Base-by-base conservation (phyloP, 345 rosid genomes). In the Luvunga scandens region DNA sequence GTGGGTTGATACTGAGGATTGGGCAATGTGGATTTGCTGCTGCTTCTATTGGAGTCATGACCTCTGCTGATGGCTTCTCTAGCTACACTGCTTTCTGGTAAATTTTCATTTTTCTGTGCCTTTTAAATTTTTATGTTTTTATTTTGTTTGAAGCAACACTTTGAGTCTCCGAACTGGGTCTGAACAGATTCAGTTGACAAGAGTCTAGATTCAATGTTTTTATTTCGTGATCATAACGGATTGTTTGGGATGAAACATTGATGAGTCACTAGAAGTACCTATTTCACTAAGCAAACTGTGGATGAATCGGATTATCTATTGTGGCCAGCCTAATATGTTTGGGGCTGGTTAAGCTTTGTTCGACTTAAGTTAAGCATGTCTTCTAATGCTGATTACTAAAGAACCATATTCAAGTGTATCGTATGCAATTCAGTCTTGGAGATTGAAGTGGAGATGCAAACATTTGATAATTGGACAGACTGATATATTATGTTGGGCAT, bases 11-110 rank as follows among this genome's bases (percentile, higher is more conserved):
- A 19, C 79, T 95, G 74, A 84, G 97, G 83, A 77, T 89, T 21
- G 93, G 94, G 19, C 98, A 95, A 86, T 91, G 88, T 60, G 89
- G 76, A 53, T 92, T 90, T 64, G 94, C 97, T 30, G 91, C 97
- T 18, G 88, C 97, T 34, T 93, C 98, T 3, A 88, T 93, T 71
- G 88, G 82, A 21, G 83, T 88, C 77, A 95, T 95, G 98, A 87
- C 83, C 66, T 87, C 95, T 74, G 88, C 94, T 0, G 13, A 10
- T 65, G 82, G 79, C 19, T 93, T 91, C 82, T 87, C 93, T 71
- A 22, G 63, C 80, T 90, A 88, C 92, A 92, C 98, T 63, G 97
- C 95, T 82, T 93, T 93, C 86, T 90, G 94, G 98, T 95, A 45
- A 45, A 88, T 34, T 66, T 77, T 60, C 25, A 4, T 62, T 38